These are phyloP conservation scores for Rehmannia glutinosa DNA, from an alignment of 257 asterid species.

Conservation along the genomic window DNA sequence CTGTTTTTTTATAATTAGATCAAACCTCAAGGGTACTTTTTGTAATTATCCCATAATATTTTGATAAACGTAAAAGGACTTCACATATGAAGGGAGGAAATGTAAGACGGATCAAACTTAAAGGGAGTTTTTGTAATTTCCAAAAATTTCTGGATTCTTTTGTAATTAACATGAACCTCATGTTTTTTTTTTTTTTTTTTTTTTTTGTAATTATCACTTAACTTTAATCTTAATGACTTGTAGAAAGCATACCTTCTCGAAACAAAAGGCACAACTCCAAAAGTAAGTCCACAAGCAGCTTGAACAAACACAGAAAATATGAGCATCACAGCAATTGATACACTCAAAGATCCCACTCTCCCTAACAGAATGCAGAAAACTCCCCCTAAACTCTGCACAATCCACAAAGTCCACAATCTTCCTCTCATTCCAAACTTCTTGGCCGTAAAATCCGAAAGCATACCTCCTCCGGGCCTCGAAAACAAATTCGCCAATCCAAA, in stretches of 20 bases:
- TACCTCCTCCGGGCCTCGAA: constrained; percentile 83
- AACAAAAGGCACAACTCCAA: constrained; percentile 78
- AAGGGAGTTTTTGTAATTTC: too few relatives aligned
- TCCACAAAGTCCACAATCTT: constrained; percentile 70
- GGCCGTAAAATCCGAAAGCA: constrained; percentile 58
- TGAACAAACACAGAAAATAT: constrained; percentile 76
- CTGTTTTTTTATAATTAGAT: too few relatives aligned
- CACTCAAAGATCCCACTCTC: constrained; percentile 45
- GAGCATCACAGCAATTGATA: constrained; percentile 56
- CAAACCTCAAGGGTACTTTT: too few relatives aligned
- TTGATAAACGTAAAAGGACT: too few relatives aligned
- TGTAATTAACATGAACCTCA: too few relatives aligned
- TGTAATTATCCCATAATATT: too few relatives aligned
- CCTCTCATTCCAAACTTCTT: constrained; percentile 80
- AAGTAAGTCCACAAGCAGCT: constrained; percentile 94
- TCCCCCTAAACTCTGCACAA: constrained; percentile 69
- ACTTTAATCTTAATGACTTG: too few relatives aligned
- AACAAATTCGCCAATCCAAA: constrained; percentile 74
- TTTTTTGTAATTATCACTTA: too few relatives aligned
- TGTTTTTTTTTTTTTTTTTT: too few relatives aligned
- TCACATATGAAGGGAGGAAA: too few relatives aligned
- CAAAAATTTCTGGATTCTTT: too few relatives aligned
- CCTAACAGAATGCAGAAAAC: constrained; percentile 64
- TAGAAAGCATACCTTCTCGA: constrained; percentile 63
- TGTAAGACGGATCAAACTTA: too few relatives aligned